Conservation (phyloP, 129 eudicot species). For the Helichrysum umbraculigerum region DNA sequence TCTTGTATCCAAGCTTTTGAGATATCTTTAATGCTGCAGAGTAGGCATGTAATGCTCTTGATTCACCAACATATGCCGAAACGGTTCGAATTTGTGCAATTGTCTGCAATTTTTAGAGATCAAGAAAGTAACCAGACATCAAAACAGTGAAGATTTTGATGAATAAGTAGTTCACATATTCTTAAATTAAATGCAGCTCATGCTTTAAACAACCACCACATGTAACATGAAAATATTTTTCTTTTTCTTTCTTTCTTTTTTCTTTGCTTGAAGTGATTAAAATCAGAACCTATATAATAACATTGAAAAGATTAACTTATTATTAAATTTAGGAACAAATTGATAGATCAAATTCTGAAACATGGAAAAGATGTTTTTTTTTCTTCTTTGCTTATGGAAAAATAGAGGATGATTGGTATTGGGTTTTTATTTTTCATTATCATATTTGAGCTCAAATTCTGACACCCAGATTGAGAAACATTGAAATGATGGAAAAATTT, state of each 20-base stretch:
- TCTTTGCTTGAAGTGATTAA: conserved; percentile 1
- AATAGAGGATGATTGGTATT: background rate
- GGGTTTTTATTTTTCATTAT: background rate
- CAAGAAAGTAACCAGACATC: conserved; percentile 23
- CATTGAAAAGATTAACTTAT: background rate
- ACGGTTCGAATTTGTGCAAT: conserved; percentile 88
- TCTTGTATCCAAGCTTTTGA: conserved; percentile 86
- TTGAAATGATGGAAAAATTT: background rate
- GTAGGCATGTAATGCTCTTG: conserved; percentile 74
- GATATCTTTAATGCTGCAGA: conserved; percentile 73
- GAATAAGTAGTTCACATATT: background rate
- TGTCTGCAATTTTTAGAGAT: conserved; percentile 57
- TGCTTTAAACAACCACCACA: conserved; percentile 4
- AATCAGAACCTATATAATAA: background rate
- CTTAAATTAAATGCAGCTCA: background rate
- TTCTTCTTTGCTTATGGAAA: background rate
- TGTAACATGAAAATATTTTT: background rate
- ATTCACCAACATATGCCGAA: conserved; percentile 85
- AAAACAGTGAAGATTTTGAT: background rate
- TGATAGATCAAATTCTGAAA: background rate
- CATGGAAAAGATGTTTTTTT: background rate
- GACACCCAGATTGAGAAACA: background rate
- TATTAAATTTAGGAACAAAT: background rate
- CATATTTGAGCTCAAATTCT: background rate
- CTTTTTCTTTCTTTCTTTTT: background rate